Percentiles rank a stretch among this genome's conserved stretches.
Conservation (phyloP, 75 land plant species). For the Picea glauca region DNA sequence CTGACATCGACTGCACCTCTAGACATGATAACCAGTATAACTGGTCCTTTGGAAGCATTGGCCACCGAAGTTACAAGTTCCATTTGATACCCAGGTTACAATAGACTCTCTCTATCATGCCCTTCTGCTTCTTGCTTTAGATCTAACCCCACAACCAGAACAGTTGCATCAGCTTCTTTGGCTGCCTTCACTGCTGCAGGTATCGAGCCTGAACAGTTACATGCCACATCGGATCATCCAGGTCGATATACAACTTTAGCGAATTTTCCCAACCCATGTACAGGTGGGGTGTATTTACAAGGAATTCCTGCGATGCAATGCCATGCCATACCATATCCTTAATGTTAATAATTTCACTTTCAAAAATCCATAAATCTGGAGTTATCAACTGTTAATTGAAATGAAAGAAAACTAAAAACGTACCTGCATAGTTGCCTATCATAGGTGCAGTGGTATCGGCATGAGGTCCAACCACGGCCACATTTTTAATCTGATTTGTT, state of each 20-base stretch:
- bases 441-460: constrained; percentile 35
- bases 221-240: constrained; percentile 26
- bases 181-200: constrained; percentile 23
- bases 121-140: constrained; percentile 32
- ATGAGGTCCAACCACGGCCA: constrained; percentile 42
- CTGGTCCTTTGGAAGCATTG: constrained; percentile 19
- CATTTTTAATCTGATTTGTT: constrained; percentile 14
- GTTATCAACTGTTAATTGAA: no score
- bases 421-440: constrained; percentile 45
- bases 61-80: constrained; percentile 30
- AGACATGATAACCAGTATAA: constrained; percentile 39
- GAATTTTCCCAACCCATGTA: constrained; percentile 16
- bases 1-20: constrained; percentile 44
- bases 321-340: no score
- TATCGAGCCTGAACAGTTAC: constrained; percentile 4
- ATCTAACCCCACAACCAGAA: constrained; percentile 37
- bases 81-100: constrained; percentile 45
- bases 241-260: constrained; percentile 4
- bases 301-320: no score
- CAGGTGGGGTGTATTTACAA: constrained; percentile 27
- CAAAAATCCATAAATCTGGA: no score
- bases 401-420: no score
- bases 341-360: no score
- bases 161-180: constrained; percentile 26
- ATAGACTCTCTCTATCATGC: constrained; percentile 22